These are phyloP conservation scores for Quercus agrifolia DNA, from an alignment of 306 rosid species.

Conservation along the genomic window DNA sequence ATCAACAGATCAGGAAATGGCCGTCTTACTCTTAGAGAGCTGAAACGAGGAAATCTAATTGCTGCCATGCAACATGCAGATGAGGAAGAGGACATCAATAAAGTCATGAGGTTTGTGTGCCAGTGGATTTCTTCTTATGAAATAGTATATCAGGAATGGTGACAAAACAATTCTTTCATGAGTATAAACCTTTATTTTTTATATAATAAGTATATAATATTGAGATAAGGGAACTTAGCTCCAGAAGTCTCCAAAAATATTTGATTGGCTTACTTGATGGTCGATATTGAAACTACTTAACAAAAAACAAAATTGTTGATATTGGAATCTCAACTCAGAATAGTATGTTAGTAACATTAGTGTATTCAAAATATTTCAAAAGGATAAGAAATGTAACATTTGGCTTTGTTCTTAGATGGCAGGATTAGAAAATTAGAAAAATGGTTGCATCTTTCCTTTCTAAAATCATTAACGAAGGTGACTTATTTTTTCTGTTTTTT, in stretches of 20 bases:
- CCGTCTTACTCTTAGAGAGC: conserved; percentile 52
- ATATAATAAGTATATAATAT: background rate
- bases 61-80: conserved; percentile 63
- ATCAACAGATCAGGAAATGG: conserved; percentile 57
- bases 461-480: background rate
- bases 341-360: background rate
- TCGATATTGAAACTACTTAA: background rate
- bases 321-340: background rate
- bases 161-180: background rate
- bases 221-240: background rate
- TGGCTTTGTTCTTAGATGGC: background rate
- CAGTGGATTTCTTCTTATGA: background rate
- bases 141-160: background rate
- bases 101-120: conserved; percentile 46
- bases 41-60: conserved; percentile 58
- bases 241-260: background rate
- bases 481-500: background rate
- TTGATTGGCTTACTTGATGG: background rate
- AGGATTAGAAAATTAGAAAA: background rate
- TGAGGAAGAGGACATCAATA: conserved; percentile 64
- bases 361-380: background rate
- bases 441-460: background rate
- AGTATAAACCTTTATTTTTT: background rate
- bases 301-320: background rate
- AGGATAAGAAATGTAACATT: background rate